phyloP scores from a whole-genome alignment of 1,139 yeast species.

The Geotrichum carabidarum region DNA sequence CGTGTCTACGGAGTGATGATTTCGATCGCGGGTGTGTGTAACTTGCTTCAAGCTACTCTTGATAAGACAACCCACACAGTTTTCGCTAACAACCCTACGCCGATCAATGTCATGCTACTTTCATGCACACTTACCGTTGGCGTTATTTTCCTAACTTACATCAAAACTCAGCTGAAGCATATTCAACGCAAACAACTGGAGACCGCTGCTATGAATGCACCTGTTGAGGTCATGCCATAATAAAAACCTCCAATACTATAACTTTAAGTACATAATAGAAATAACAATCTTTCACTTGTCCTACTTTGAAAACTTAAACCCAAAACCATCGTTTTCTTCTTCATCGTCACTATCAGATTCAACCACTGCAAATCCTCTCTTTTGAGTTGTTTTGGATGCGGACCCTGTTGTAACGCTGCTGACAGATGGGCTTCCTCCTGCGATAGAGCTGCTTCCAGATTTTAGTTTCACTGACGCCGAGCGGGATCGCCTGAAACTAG shows the following conservation, averaged over 20 bases:
- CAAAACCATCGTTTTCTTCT: constrained; percentile 23
- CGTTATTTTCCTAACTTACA: constrained; percentile 46
- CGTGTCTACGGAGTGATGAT: constrained; percentile 85
- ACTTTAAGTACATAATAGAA: neutral
- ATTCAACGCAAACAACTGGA: constrained; percentile 53
- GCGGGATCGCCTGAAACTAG: neutral
- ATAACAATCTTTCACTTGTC: neutral
- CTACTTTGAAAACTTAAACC: constrained; percentile 11
- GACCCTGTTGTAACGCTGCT: neutral
- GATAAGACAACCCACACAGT: constrained; percentile 64
- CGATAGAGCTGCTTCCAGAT: too few relatives aligned
- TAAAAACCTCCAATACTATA: neutral
- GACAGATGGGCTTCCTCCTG: too few relatives aligned
- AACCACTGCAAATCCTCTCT: neutral
- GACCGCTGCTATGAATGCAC: constrained; percentile 58
- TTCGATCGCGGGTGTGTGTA: constrained; percentile 72
- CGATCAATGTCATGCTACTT: constrained; percentile 59
- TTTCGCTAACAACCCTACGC: constrained; percentile 70
- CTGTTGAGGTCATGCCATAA: constrained; percentile 46
- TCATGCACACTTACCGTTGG: constrained; percentile 54
- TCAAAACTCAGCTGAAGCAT: constrained; percentile 49
- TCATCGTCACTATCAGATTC: constrained; percentile 20
- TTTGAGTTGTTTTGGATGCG: neutral
- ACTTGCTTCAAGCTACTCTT: constrained; percentile 62
- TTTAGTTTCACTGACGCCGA: neutral